Percentiles rank a stretch among this genome's conserved stretches.
Evolutionary conservation across 1,284 basidiomycete genomes (phyloP).

Genomic region (Coniferiporia weirii): DNA sequence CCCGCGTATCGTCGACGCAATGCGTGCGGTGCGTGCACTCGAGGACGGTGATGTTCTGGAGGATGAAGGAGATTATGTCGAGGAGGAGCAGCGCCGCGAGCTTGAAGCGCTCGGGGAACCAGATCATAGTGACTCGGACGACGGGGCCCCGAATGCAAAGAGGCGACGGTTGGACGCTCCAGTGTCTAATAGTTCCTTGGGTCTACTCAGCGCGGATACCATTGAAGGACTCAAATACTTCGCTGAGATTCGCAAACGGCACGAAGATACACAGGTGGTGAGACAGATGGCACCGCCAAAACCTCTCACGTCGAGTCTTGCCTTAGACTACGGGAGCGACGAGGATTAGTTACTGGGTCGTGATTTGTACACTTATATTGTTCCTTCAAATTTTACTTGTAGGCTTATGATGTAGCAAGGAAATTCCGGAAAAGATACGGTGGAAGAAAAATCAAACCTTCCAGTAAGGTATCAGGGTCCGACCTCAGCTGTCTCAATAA

Average conservation of each 20-base stretch:
- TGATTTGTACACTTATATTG: neutral
- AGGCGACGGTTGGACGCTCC: conserved; percentile 23
- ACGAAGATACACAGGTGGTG: conserved; percentile 32
- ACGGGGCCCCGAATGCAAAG: conserved; percentile 26
- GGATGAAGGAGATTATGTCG: conserved; percentile 33
- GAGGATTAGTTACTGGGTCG: conserved; percentile 41
- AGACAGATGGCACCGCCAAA: conserved; percentile 28
- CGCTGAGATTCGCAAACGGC: conserved; percentile 67
- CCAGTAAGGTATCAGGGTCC: neutral
- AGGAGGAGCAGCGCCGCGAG: conserved; percentile 20
- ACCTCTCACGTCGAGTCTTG: conserved; percentile 40
- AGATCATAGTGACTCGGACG: conserved; percentile 24
- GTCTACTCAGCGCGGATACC: conserved; percentile 73
- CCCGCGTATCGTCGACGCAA: conserved; percentile 80
- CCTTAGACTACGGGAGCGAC: conserved; percentile 74
- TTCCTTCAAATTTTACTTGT: too few species aligned
- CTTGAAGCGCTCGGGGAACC: conserved; percentile 33
- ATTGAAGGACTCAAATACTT: conserved; percentile 85
- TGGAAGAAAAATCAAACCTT: neutral
- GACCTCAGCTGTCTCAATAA: neutral
- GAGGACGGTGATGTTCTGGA: conserved; percentile 72
- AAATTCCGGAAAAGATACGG: too few species aligned
- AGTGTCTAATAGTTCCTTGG: conserved; percentile 29
- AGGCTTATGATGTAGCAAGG: neutral
- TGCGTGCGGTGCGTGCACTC: conserved; percentile 73